phyloP scores from a whole-genome alignment of 805 yeast species.

The Yamadazyma olivae region DNA sequence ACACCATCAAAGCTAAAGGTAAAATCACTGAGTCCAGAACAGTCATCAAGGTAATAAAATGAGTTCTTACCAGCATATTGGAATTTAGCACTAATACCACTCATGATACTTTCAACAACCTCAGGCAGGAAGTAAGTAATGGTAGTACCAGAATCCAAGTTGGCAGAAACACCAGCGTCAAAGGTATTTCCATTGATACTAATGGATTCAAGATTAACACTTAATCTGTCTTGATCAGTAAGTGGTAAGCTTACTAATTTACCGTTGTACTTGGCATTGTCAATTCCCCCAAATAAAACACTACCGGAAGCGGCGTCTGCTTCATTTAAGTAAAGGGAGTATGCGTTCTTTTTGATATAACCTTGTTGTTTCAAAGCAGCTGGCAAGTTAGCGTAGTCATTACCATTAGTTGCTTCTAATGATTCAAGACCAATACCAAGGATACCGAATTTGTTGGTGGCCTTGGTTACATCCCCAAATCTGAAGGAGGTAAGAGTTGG shows the following conservation, averaged over 20 bases:
- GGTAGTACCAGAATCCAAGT: conserved; percentile 35
- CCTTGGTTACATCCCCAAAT: conserved; percentile 21
- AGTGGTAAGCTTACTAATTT: conserved; percentile 20
- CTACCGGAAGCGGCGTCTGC: conserved; percentile 19
- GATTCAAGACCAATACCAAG: conserved; percentile 16
- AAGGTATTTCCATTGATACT: conserved; percentile 11
- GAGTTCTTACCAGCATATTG: conserved; percentile 4
- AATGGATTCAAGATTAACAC: conserved; percentile 44
- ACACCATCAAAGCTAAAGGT: conserved; percentile 10
- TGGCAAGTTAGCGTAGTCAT: conserved; percentile 32
- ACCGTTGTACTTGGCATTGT: conserved; percentile 23
- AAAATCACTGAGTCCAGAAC: conserved; percentile 1
- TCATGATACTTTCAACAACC: conserved; percentile 31
- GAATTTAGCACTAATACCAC: conserved; percentile 40
- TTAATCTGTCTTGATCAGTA: conserved; percentile 29
- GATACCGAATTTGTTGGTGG: conserved; percentile 12
- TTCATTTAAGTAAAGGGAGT: conserved; percentile 34
- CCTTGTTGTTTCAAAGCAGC: conserved; percentile 30
- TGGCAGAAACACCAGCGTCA: conserved; percentile 3
- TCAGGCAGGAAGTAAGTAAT: conserved; percentile 37
- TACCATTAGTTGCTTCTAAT: conserved; percentile 10
- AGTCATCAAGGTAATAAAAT: conserved; percentile 5
- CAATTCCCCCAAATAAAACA: conserved; percentile 33
- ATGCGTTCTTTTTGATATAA: conserved; percentile 29
- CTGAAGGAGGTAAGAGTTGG: conserved; percentile 1